Evolutionary conservation across 2,329 filamentous ascomycete species (phyloP).

Genomic region (Achaetomium macrosporum): DNA sequence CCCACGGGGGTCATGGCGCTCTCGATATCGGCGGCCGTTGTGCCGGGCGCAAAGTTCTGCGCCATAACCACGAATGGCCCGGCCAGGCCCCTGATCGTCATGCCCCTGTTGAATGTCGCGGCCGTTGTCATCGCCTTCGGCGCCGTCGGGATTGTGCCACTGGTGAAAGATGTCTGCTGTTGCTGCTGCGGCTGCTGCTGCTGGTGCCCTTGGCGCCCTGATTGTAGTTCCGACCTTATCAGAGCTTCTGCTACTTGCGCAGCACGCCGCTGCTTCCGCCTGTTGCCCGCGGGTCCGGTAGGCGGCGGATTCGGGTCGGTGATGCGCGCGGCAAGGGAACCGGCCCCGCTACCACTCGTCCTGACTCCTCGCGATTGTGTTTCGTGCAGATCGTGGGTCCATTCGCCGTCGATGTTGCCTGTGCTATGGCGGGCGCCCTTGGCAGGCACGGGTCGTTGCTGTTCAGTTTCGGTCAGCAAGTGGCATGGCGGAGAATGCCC

Average conservation of each 20-base stretch:
- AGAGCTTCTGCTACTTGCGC: slow-evolving; percentile 42
- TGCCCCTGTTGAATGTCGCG: slow-evolving; percentile 36
- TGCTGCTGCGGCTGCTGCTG: slow-evolving; percentile 29
- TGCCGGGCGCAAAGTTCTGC: slow-evolving; percentile 77
- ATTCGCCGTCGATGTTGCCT: slow-evolving; percentile 60
- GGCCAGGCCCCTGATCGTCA: slow-evolving; percentile 68
- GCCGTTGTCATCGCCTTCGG: slow-evolving; percentile 22
- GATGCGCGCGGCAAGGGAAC: slow-evolving; percentile 38
- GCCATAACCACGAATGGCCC: slow-evolving; percentile 68
- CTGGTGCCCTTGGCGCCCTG: slow-evolving; percentile 27
- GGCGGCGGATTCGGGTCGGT: slow-evolving; percentile 18
- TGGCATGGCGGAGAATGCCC: neutral
- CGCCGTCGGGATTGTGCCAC: slow-evolving; percentile 19
- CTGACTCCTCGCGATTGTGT: slow-evolving; percentile 30
- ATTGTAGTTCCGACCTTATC: slow-evolving; percentile 34
- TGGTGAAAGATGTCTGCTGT: slow-evolving; percentile 8
- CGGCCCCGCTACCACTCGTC: slow-evolving; percentile 25
- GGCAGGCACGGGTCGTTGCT: slow-evolving; percentile 28
- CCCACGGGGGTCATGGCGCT: slow-evolving; percentile 73
- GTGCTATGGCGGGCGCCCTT: slow-evolving; percentile 33
- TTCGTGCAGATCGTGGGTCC: slow-evolving; percentile 65
- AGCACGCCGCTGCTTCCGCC: slow-evolving; percentile 31
- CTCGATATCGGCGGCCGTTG: slow-evolving; percentile 76
- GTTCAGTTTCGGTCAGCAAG: neutral
- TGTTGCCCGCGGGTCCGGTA: slow-evolving; percentile 12